Percentiles rank a stretch among this genome's conserved stretches.
phyloP scores from a whole-genome alignment of 805 yeast species.

The Nakazawaea sp. region DNA sequence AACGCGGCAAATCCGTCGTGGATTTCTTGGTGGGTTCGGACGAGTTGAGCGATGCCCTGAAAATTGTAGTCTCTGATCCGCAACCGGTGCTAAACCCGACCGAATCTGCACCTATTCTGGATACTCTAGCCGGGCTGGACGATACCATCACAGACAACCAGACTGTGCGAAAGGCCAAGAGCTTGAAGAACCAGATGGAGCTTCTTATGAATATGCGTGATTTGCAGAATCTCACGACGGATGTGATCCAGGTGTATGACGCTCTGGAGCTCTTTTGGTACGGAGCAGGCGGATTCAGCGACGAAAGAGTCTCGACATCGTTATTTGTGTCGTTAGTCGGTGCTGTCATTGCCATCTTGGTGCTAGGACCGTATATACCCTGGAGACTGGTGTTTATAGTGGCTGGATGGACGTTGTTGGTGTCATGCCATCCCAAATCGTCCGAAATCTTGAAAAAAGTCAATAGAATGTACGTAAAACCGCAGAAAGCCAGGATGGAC shows the following conservation, averaged over 20 bases:
- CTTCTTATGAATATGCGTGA: constrained; percentile 62
- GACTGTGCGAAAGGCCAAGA: constrained; percentile 3
- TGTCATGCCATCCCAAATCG: constrained; percentile 54
- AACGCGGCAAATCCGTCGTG: constrained; percentile 48
- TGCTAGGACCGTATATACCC: constrained; percentile 49
- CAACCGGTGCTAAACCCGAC: background rate
- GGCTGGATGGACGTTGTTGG: constrained; percentile 49
- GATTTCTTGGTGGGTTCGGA: constrained; percentile 23
- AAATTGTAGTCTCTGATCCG: background rate
- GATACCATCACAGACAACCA: background rate
- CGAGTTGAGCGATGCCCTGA: constrained; percentile 1
- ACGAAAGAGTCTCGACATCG: constrained; percentile 60
- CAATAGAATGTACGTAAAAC: constrained; percentile 11
- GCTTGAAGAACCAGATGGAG: constrained; percentile 23
- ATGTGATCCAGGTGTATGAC: constrained; percentile 42
- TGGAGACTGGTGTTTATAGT: constrained; percentile 55
- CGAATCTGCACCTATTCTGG: background rate
- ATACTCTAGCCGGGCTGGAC: background rate
- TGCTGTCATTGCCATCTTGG: constrained; percentile 31
- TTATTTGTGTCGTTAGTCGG: constrained; percentile 36
- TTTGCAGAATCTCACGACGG: constrained; percentile 58
- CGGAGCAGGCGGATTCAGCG: constrained; percentile 63
- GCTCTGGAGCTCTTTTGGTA: constrained; percentile 46
- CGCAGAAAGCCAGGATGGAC: constrained; percentile 20
- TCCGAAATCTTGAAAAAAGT: constrained; percentile 21